Conservation (phyloP, 1,284 basidiomycete species). For the Cronartium ribicola region DNA sequence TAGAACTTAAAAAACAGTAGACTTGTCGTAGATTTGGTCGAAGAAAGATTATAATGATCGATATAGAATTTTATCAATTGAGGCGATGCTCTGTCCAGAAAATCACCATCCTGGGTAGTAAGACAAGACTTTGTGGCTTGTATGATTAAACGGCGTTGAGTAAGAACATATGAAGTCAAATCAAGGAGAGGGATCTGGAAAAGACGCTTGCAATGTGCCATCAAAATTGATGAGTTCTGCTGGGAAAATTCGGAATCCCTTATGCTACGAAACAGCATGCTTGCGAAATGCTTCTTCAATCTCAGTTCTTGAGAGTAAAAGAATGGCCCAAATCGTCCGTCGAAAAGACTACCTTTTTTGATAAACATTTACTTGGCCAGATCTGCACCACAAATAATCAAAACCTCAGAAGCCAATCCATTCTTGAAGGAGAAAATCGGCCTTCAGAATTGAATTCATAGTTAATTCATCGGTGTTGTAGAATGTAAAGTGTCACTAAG, state of each 20-base stretch:
- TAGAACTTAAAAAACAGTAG: too few relatives aligned
- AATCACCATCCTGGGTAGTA: too few relatives aligned
- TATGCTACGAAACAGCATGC: background rate
- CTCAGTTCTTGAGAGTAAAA: background rate
- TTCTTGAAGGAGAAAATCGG: background rate
- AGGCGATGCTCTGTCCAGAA: too few relatives aligned
- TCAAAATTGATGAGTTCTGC: background rate
- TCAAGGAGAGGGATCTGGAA: background rate
- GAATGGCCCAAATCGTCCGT: background rate
- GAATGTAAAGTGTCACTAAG: background rate
- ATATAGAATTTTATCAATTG: too few relatives aligned
- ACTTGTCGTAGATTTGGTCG: too few relatives aligned
- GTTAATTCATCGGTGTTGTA: background rate
- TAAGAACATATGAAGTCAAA: background rate
- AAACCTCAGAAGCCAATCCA: background rate
- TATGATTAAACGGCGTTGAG: background rate
- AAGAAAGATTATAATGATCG: too few relatives aligned
- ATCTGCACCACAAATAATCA: background rate
- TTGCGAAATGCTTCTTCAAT: background rate
- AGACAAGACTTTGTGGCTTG: background rate
- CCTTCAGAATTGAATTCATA: background rate
- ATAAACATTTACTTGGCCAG: background rate
- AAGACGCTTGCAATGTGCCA: background rate
- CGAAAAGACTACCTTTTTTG: background rate
- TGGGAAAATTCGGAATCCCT: background rate